phyloP scores from a whole-genome alignment of 1,284 basidiomycete genomes.

The Sanguinoderma infundibulare region DNA sequence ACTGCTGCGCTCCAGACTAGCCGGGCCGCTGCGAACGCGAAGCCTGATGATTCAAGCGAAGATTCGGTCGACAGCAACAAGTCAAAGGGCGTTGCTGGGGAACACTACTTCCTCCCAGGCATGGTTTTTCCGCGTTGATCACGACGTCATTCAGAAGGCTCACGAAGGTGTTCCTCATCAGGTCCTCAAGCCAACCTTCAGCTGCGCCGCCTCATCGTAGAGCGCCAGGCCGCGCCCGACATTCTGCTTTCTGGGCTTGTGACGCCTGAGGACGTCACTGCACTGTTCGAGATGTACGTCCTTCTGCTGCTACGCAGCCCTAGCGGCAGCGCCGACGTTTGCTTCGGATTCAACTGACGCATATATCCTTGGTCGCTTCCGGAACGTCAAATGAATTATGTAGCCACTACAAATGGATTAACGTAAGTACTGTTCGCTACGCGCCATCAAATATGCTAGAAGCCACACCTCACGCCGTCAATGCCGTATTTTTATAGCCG shows the following conservation, averaged over 20 bases:
- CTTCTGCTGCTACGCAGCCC: not conserved
- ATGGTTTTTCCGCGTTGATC: conserved; percentile 1
- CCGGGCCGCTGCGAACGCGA: conserved; percentile 19
- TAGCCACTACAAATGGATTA: conserved; percentile 44
- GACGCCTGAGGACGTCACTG: conserved; percentile 45
- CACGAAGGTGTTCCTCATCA: conserved; percentile 12
- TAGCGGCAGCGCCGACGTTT: not conserved
- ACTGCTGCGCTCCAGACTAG: conserved; percentile 31
- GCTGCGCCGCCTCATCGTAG: conserved; percentile 47
- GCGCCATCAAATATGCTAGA: conserved; percentile 40
- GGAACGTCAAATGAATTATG: not conserved
- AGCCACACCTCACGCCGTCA: not conserved
- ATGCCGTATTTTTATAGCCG: conserved; percentile 25
- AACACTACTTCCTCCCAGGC: conserved; percentile 37
- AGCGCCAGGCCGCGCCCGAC: conserved; percentile 47
- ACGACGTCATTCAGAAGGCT: not conserved
- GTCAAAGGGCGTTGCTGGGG: conserved; percentile 34
- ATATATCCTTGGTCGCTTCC: not conserved
- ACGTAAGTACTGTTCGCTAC: conserved; percentile 45
- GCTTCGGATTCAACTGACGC: not conserved
- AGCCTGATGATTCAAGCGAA: conserved; percentile 14
- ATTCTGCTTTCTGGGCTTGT: conserved; percentile 49
- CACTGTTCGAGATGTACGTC: conserved; percentile 50
- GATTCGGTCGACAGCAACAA: not conserved
- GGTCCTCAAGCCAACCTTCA: conserved; percentile 39